Evolutionary conservation across 208 protist species (phyloP).

Genomic region (Leishmania mexicana): DNA sequence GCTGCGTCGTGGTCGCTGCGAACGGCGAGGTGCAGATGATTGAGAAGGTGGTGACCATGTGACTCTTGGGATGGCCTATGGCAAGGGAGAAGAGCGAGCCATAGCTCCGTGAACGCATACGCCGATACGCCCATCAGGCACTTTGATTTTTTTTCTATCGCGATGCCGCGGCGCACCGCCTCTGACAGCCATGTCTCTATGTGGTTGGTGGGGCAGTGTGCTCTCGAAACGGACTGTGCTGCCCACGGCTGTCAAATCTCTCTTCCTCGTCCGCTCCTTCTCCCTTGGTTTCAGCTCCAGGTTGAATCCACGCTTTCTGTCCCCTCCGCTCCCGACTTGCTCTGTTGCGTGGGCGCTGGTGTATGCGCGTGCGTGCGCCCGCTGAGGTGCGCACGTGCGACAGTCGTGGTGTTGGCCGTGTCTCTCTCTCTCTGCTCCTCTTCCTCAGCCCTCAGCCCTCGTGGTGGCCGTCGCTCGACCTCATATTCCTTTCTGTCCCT

Average conservation of each 20-base stretch:
- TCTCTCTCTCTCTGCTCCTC: background rate
- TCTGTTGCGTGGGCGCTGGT: background rate
- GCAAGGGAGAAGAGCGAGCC: background rate
- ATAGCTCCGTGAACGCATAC: background rate
- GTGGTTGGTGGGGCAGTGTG: background rate
- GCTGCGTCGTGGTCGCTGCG: slow-evolving; percentile 57
- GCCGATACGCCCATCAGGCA: background rate
- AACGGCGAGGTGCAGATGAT: slow-evolving; percentile 75
- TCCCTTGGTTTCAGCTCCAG: background rate
- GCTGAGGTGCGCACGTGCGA: too few relatives aligned
- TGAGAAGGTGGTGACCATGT: slow-evolving; percentile 55
- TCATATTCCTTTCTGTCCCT: background rate
- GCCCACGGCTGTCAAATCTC: background rate
- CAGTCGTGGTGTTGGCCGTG: too few relatives aligned
- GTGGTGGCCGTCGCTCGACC: background rate
- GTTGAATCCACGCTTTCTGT: background rate
- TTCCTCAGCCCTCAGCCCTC: background rate
- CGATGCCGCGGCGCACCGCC: background rate
- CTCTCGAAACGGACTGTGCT: background rate
- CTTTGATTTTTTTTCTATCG: background rate
- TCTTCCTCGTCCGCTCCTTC: background rate
- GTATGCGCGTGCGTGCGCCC: background rate
- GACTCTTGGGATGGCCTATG: background rate
- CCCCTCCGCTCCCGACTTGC: background rate
- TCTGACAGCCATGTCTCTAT: background rate